Conservation (phyloP, 2,329 filamentous ascomycete genomes). For the Tolypocladium endophyticum region DNA sequence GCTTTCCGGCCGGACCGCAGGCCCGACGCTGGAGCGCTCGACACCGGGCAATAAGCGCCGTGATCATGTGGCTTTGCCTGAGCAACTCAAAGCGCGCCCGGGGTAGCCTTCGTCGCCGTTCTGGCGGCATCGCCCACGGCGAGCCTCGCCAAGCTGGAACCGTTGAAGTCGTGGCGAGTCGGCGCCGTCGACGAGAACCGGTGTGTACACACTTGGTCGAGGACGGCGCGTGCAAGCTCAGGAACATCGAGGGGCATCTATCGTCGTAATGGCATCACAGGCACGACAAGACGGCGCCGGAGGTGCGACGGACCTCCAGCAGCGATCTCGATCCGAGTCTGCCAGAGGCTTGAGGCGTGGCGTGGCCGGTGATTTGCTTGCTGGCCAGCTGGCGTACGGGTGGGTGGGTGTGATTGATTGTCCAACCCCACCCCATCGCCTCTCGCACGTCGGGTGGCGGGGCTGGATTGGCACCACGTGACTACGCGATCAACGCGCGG, state of each 20-base stretch:
- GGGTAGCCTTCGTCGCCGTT: not conserved
- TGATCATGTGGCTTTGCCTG: not conserved
- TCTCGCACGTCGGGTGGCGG: not conserved
- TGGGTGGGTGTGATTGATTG: no score
- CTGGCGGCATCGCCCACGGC: not conserved
- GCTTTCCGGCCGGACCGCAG: not conserved
- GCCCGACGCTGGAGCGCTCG: not conserved
- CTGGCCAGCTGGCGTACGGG: no score
- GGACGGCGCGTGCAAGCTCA: not conserved
- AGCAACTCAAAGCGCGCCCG: not conserved
- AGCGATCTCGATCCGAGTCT: not conserved
- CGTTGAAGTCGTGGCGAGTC: not conserved
- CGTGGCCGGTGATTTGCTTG: not conserved
- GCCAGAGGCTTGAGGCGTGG: not conserved
- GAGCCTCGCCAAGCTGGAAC: not conserved
- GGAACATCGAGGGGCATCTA: not conserved
- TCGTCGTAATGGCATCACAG: not conserved
- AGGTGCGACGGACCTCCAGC: not conserved
- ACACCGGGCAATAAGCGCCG: not conserved
- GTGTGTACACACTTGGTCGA: not conserved
- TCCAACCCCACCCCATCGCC: no score
- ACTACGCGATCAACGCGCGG: not conserved
- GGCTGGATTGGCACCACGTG: not conserved
- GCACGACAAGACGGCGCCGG: not conserved
- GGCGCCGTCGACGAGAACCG: not conserved